Base-by-base conservation (phyloP, 495 filamentous ascomycete genomes). In the Penicillium riverlandense region DNA sequence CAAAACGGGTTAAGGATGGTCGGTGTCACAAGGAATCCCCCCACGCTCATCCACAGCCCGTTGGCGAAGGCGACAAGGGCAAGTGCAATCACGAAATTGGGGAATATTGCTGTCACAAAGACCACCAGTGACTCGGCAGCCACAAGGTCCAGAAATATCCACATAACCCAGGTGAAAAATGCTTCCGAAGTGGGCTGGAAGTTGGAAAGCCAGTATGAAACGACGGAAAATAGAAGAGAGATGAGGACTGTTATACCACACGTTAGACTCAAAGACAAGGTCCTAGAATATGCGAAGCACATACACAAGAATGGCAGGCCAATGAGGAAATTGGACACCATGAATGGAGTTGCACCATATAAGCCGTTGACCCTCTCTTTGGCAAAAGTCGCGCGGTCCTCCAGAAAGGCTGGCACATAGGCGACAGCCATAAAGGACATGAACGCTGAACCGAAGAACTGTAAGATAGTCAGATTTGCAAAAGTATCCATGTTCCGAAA, bases 381-480 rank as follows among this genome's bases (percentile, higher is more conserved):
- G 65, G 76, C 58, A 55, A 78, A 92, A 0, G 77, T 82, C 4
- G 76, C 69, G 36, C 79, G 78, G 56, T 92, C 87, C 64, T 92
- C 87, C 9, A 92, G 70, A 67, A 77, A 92, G n/a, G 83, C 74
- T 0, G 87, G 87, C 7, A 88, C 81, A 57, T 90, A 91, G 7
- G 86, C 87, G 0, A 87, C 83, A 1, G 87, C 87, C 87, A 92
- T 92, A 73, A 92, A 92, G 31, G 81, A 86, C 85, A 92, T 88
- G 69, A 92, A 92, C 0, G 86, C 87, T 0, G 75, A 80, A 11
- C 87, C 85, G 59, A 86, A 90, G 77, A 86, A 83, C 65, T 72
- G 32, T 8, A 11, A 13, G 28, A 36, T 43, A 48, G 43, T 43
- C 16, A 47, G 33, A 46, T 29, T 4, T 3, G 8, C 16, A 11